A percentile compares a stretch with the other conserved stretches of the same genome.
Evolutionary conservation across 2,329 filamentous ascomycete genomes (phyloP).

Genomic region (Ceratocystis alfenasii): DNA sequence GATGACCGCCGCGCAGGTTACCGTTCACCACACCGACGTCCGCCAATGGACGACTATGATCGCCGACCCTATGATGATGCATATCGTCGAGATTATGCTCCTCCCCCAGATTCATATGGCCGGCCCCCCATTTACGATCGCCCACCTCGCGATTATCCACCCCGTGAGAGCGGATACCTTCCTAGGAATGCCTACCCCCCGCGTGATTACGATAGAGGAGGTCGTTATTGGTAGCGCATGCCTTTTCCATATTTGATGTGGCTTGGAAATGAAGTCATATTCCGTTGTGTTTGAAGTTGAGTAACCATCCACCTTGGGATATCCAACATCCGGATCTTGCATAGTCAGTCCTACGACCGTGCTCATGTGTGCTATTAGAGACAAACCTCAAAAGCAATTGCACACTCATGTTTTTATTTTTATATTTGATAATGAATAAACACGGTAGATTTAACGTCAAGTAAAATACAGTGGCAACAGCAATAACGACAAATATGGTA

Average conservation of each 20-base stretch:
- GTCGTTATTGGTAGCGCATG: slow-evolving; percentile 37
- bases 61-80: slow-evolving; percentile 63
- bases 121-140: slow-evolving; percentile 46
- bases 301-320: no score
- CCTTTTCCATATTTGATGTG: neutral
- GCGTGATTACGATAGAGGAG: slow-evolving; percentile 37
- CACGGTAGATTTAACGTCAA: neutral
- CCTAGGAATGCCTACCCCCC: slow-evolving; percentile 33
- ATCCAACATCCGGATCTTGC: no score
- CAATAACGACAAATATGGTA: neutral
- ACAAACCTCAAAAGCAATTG: neutral
- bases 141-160: slow-evolving; percentile 39
- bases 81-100: slow-evolving; percentile 52
- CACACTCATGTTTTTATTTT: neutral
- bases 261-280: neutral
- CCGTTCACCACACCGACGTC: slow-evolving; percentile 69
- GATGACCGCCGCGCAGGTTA: slow-evolving; percentile 64
- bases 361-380: neutral
- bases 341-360: neutral
- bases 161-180: slow-evolving; percentile 41
- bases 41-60: slow-evolving; percentile 65
- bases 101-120: slow-evolving; percentile 46
- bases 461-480: neutral
- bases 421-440: neutral
- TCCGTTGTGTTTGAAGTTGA: neutral